Percentiles rank a stretch among this genome's conserved stretches.
These are phyloP conservation scores for Cytospora piceicola DNA, from an alignment of 2,329 filamentous ascomycete species.

Conservation along the genomic window DNA sequence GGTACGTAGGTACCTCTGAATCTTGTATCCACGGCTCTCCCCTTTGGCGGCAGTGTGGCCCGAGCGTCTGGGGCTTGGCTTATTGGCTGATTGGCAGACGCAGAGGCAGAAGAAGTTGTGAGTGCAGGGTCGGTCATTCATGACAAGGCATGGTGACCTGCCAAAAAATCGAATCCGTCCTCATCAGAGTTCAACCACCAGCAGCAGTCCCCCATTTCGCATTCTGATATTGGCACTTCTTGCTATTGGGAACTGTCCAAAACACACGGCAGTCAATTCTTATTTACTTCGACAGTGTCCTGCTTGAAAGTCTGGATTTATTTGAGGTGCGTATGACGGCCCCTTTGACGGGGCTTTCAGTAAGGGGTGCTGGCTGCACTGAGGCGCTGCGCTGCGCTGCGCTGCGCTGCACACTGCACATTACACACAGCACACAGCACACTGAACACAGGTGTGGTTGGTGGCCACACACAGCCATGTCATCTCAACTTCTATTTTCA, in stretches of 20 bases:
- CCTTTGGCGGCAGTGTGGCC: conserved; percentile 1
- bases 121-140: background rate
- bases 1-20: too few species aligned
- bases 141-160: conserved; percentile 1
- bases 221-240: conserved; percentile 30
- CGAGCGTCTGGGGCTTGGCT: conserved; percentile 13
- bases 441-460: background rate
- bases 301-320: conserved; percentile 14
- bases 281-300: background rate
- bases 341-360: conserved; percentile 5
- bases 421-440: too few species aligned
- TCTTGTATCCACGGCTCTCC: background rate
- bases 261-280: conserved; percentile 11
- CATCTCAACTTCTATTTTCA: conserved; percentile 27
- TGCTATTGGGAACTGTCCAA: conserved; percentile 12
- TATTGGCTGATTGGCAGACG: conserved; percentile 12
- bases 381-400: conserved; percentile 10
- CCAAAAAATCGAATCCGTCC: conserved; percentile 29
- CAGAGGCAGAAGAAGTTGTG: background rate
- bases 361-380: conserved; percentile 19
- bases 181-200: conserved; percentile 15
- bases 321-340: conserved; percentile 18
- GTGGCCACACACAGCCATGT: conserved; percentile 15
- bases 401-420: background rate
- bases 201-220: conserved; percentile 11